These are phyloP conservation scores for Saraca asoca DNA, from an alignment of 331 rosid genomes.

Conservation along the genomic window DNA sequence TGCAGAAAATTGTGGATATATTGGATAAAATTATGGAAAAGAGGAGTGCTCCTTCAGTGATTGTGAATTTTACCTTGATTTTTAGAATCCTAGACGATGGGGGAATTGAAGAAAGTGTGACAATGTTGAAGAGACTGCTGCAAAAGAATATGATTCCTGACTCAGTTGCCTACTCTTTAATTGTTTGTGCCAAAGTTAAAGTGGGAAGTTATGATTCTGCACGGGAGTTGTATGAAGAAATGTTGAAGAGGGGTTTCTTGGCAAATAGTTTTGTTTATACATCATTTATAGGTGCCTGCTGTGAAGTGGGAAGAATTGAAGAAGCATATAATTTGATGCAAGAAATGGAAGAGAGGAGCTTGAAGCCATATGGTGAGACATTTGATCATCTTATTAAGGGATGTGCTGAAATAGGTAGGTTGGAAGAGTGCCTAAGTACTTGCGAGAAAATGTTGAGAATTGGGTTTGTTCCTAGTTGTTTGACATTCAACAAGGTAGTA, in stretches of 20 bases:
- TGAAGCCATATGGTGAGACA: slow-evolving; percentile 61
- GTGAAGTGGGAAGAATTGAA: slow-evolving; percentile 56
- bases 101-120: slow-evolving; percentile 49
- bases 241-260: slow-evolving; percentile 67
- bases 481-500: slow-evolving; percentile 58
- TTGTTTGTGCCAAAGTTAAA: slow-evolving; percentile 53
- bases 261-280: slow-evolving; percentile 68
- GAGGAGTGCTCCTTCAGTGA: slow-evolving; percentile 57
- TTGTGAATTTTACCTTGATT: slow-evolving; percentile 58
- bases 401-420: slow-evolving; percentile 44
- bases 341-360: slow-evolving; percentile 61
- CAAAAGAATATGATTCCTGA: slow-evolving; percentile 68
- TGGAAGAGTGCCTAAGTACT: slow-evolving; percentile 47
- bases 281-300: slow-evolving; percentile 59
- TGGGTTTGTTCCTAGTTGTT: slow-evolving; percentile 65
- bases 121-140: slow-evolving; percentile 71
- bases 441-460: slow-evolving; percentile 60
- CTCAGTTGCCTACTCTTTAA: slow-evolving; percentile 61
- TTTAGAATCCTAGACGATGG: slow-evolving; percentile 55
- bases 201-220: slow-evolving; percentile 50
- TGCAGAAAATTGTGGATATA: slow-evolving; percentile 49
- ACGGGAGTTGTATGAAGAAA: slow-evolving; percentile 52
- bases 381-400: slow-evolving; percentile 63
- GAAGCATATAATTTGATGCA: slow-evolving; percentile 54
- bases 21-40: slow-evolving; percentile 60